phyloP scores from a whole-genome alignment of 2,329 filamentous ascomycete genomes.

The Graphium sp. region DNA sequence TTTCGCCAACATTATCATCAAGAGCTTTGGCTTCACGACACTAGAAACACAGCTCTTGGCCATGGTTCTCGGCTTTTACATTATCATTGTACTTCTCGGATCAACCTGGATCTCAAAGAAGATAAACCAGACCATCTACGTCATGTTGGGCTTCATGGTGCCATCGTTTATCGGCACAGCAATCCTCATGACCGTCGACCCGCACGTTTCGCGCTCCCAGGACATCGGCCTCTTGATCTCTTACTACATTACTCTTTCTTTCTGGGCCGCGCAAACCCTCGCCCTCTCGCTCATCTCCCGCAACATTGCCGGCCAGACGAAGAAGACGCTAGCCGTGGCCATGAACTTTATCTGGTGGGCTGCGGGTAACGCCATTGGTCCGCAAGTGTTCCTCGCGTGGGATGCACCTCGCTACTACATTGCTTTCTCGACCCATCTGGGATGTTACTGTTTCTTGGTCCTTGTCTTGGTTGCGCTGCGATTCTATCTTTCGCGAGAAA shows the following conservation, averaged over 20 bases:
- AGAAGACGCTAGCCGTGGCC: constrained; percentile 51
- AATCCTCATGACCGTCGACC: constrained; percentile 47
- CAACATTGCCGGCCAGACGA: constrained; percentile 58
- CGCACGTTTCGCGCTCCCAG: constrained; percentile 36
- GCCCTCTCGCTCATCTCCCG: constrained; percentile 50
- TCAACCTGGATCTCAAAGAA: constrained; percentile 54
- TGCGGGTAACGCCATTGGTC: constrained; percentile 50
- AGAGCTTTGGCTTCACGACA: constrained; percentile 44
- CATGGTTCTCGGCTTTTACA: constrained; percentile 60
- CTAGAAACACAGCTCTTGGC: constrained; percentile 57
- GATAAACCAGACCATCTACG: constrained; percentile 48
- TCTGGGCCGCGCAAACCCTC: constrained; percentile 59
- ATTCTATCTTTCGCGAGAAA: constrained; percentile 39
- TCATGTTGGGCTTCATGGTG: constrained; percentile 50
- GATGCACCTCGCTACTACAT: constrained; percentile 51
- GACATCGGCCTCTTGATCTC: constrained; percentile 52
- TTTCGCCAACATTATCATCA: constrained; percentile 62
- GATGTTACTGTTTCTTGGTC: constrained; percentile 47
- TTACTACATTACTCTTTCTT: constrained; percentile 64
- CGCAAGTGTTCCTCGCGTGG: constrained; percentile 44
- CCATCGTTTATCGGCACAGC: constrained; percentile 59
- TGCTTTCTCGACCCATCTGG: constrained; percentile 52
- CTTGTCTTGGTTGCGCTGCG: constrained; percentile 38
- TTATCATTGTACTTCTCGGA: constrained; percentile 50
- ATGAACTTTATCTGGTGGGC: constrained; percentile 57